Evolutionary conservation across 2,329 filamentous ascomycete genomes (phyloP).

Genomic region (Fusarium phyllophilum): DNA sequence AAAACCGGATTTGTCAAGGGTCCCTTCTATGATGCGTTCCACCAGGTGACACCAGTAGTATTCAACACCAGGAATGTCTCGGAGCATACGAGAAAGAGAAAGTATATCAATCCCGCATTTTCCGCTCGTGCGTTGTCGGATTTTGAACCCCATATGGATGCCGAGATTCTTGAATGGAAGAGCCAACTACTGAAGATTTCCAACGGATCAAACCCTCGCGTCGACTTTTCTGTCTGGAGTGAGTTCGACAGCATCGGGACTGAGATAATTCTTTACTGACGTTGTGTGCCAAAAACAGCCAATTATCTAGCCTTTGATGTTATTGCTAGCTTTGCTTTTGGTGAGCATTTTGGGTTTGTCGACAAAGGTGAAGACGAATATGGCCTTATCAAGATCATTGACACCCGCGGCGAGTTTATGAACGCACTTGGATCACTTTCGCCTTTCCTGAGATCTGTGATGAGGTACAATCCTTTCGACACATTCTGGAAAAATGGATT

Average conservation of each 20-base stretch:
- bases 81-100: background rate
- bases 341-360: background rate
- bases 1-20: background rate
- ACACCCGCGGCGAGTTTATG: background rate
- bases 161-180: background rate
- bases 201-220: background rate
- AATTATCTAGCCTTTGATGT: background rate
- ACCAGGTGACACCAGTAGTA: background rate
- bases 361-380: background rate
- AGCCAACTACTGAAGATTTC: background rate
- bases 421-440: background rate
- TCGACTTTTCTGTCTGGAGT: background rate
- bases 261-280: background rate
- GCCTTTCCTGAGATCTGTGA: background rate
- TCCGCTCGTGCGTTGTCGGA: background rate
- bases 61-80: background rate
- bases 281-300: fast-evolving
- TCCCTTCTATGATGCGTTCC: background rate
- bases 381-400: background rate
- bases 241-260: fast-evolving
- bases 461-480: background rate
- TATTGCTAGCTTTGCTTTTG: background rate
- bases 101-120: background rate
- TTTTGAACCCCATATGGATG: background rate
- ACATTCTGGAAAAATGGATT: background rate